Conservation (phyloP, 192 early-diverging fungal genomes). For the Podochytrium sp. region DNA sequence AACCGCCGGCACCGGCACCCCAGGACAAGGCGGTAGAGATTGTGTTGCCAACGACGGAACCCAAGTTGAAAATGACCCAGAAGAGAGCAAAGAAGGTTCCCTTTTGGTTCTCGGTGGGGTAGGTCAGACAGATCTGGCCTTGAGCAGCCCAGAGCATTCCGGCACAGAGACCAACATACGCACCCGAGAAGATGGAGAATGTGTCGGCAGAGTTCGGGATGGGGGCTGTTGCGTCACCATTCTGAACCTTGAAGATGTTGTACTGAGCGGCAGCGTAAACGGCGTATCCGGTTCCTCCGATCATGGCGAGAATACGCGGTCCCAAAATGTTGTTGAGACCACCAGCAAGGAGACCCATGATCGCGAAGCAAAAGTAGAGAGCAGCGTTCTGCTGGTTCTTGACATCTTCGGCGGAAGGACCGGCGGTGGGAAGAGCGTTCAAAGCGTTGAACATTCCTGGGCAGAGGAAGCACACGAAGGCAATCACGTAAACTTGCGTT, state of each 20-base stretch:
- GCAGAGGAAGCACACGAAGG: conserved; percentile 74
- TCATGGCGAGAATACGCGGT: conserved; percentile 68
- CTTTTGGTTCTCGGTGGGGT: too few species aligned
- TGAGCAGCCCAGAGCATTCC: conserved; percentile 62
- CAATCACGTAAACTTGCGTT: conserved; percentile 68
- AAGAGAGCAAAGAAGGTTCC: too few species aligned
- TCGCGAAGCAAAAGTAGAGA: conserved; percentile 74
- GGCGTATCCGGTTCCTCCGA: conserved; percentile 69
- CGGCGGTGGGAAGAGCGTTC: conserved; percentile 28
- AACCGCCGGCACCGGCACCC: conserved; percentile 39
- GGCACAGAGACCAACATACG: too few species aligned
- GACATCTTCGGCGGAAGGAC: conserved; percentile 67
- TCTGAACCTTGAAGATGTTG: conserved; percentile 66
- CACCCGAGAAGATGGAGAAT: too few species aligned
- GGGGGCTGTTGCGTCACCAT: conserved; percentile 21
- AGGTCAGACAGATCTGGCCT: too few species aligned
- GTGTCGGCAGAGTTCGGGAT: conserved; percentile 23
- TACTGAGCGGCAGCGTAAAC: conserved; percentile 77
- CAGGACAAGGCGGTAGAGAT: conserved; percentile 73
- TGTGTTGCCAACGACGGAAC: conserved; percentile 73
- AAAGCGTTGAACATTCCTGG: conserved; percentile 67
- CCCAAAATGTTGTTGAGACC: too few species aligned
- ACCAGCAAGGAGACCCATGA: conserved; percentile 76
- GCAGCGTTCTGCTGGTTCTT: conserved; percentile 57
- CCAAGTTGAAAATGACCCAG: too few species aligned